Evolutionary conservation across 768 basidiomycete species (phyloP), one percentile per base, ranked within the genome.

Genomic region (Mycena amicta): DNA sequence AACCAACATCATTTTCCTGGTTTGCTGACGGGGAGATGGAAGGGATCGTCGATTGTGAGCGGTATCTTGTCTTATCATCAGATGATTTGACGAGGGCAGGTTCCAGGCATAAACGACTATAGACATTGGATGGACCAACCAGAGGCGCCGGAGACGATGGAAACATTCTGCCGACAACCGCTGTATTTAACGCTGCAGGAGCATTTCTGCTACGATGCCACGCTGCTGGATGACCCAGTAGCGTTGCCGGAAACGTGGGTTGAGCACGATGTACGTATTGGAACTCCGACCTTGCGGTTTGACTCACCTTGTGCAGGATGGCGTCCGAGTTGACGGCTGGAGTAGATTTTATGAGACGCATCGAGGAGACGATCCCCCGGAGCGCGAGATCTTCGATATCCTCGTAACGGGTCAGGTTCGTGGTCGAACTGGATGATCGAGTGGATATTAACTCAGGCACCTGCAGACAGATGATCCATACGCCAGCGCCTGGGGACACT

Each of bases 401-500:
- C 77, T 85, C 55, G 75, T 86, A 50, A 81, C 80, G 4, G 84
- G 83, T 39, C 72, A 77, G 71, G 84, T 5, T 53, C 25, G 53
- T 4, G 33, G 33, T 37, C 18, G 33, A 37, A 18, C 33, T 37
- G 33, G 18, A 37, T 45, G 43, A 23, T 45, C 20, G 15, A 15
- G 5, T 45, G 15, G 5, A 23, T 15, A 45, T 8, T 8, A 45
- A 23, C 43, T 45, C 22, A 23, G 13, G 13, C 31, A 23, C 26
- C 26, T 28, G 3, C 63, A 84, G 83, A 80, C 81, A 5, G 82
- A 82, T 53, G 72, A 73, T 33, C 71, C 68, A 18, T 75, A 81
- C 58, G 74, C 76, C 23, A 68, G 72, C 20, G 82, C 83, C 2
- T 89, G 87, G 88, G 85, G 83, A 2, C 77, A 74, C 3, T 83